A percentile compares a stretch with the other conserved stretches of the same genome.
phyloP scores from a whole-genome alignment of 768 basidiomycete species.

The Rhizopogon roseolus region DNA sequence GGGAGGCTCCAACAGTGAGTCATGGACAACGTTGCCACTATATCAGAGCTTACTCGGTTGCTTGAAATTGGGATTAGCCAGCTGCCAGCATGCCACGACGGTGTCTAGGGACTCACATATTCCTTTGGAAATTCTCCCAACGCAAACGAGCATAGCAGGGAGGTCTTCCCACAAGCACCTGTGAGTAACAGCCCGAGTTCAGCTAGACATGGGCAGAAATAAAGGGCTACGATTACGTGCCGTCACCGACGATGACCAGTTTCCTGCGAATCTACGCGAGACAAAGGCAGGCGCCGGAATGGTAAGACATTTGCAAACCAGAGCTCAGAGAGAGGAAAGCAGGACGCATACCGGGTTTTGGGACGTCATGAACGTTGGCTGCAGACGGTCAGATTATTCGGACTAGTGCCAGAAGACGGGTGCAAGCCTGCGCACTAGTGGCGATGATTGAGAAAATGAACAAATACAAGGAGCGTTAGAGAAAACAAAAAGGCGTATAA shows the following conservation, averaged over 20 bases:
- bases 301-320: not conserved
- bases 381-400: slow-evolving; percentile 8
- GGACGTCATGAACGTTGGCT: slow-evolving; percentile 34
- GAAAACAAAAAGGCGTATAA: slow-evolving; percentile 7
- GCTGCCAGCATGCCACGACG: not conserved
- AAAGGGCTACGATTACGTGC: slow-evolving; percentile 37
- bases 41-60: slow-evolving; percentile 39
- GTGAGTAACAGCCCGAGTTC: slow-evolving; percentile 11
- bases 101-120: slow-evolving; percentile 60
- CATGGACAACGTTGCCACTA: not conserved
- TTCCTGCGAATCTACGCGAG: slow-evolving; percentile 79
- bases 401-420: slow-evolving; percentile 12
- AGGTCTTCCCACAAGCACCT: slow-evolving; percentile 98
- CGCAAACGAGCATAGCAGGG: slow-evolving; percentile 85
- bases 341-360: slow-evolving; percentile 52
- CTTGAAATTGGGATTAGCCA: slow-evolving; percentile 18
- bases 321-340: not conserved
- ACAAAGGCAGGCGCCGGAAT: slow-evolving; percentile 2
- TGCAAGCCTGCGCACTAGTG: slow-evolving; percentile 4
- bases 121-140: slow-evolving; percentile 94
- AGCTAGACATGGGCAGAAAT: slow-evolving; percentile 7
- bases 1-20: slow-evolving; percentile 1
- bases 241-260: slow-evolving; percentile 96
- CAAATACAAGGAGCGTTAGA: slow-evolving; percentile 5
- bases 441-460: not conserved